Percentiles rank a stretch among this genome's conserved stretches.
Evolutionary conservation across 1,284 basidiomycete species (phyloP).

Genomic region (Phellinidium pouzarii): DNA sequence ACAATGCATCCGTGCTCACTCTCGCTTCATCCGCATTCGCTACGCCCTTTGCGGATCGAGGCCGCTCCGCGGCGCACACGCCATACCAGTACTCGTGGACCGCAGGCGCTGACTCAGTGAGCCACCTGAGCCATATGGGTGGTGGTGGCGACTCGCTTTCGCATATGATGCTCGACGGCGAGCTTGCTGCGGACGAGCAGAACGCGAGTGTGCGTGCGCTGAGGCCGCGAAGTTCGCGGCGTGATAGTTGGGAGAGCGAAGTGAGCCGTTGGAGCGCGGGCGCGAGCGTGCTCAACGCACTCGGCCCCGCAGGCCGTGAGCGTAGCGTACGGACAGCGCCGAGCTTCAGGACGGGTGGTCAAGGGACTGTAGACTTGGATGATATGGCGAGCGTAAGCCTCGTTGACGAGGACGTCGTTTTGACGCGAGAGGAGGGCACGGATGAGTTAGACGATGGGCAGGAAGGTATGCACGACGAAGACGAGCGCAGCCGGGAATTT

Average conservation of each 20-base stretch:
- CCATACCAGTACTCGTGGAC: slow-evolving; percentile 23
- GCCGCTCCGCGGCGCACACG: slow-evolving; percentile 22
- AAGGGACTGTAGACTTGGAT: slow-evolving; percentile 46
- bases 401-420: slow-evolving; percentile 23
- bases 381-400: slow-evolving; percentile 15
- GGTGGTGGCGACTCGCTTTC: slow-evolving; percentile 60
- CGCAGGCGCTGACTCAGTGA: slow-evolving; percentile 36
- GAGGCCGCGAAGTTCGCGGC: slow-evolving; percentile 69
- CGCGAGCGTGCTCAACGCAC: slow-evolving; percentile 25
- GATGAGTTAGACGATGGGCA: slow-evolving; percentile 1
- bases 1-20: slow-evolving; percentile 89
- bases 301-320: slow-evolving; percentile 29
- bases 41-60: slow-evolving; percentile 44
- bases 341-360: slow-evolving; percentile 27
- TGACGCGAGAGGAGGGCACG: slow-evolving; percentile 8
- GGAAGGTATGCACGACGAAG: not conserved
- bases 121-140: slow-evolving; percentile 41
- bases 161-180: slow-evolving; percentile 56
- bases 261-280: slow-evolving; percentile 79
- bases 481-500: slow-evolving; percentile 4
- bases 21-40: slow-evolving; percentile 90
- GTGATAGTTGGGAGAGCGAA: slow-evolving; percentile 81
- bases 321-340: slow-evolving; percentile 24
- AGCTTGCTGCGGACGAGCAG: slow-evolving; percentile 50
- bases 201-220: slow-evolving; percentile 76